Base-by-base conservation (phyloP, 495 filamentous ascomycete species). In the Tuber magnatum region DNA sequence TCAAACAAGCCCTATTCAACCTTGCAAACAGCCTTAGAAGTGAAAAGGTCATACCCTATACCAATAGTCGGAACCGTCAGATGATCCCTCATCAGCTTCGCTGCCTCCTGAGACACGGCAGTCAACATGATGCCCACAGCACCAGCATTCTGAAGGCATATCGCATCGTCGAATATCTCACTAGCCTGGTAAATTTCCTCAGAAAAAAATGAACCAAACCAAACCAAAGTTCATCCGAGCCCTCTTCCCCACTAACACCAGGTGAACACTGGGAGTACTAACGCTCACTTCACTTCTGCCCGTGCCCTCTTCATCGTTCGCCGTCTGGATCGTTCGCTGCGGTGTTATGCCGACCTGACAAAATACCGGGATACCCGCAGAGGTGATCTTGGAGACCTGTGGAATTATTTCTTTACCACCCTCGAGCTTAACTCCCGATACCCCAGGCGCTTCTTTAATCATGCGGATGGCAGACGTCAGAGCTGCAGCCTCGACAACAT, bases 321-420 rank as follows among this genome's bases (percentile, higher is more conserved):
- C 91, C 14, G 92, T 87, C 1, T 90, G 84, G 77, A 91, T 89
- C 77, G 96, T 93, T 38, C 96, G 90, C 83, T 99, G 95, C 6
- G 95, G 95, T 18, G 94, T 97, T 42, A 99, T 88, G 9, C 95
- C 96, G 40, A 99, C 86, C 82, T 99, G 95, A 12, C 90, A 95
- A 56, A 98, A 89, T 41, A 98, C 96, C 5, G 95, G 93, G 74
- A 99, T 97, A n/a, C 95, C 95, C 43, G 93, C 93, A 38, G 89
- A 86, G 48, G 92, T 92, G 84, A 99, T 94, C 71, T 90, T 91
- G 78, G 89, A 86, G 81, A 99, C 97, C 0, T 93, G 92, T 0
- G 93, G 89, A 0, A 92, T 93, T 87, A 97, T 91, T 80, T 96
- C 95, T 72, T 87, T 86, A 18, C 94, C 95, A 69, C 95, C 95